A percentile compares a stretch with the other conserved stretches of the same genome.
Conservation (phyloP, 2,329 filamentous ascomycete genomes). For the Pestalotiopsis sp. region DNA sequence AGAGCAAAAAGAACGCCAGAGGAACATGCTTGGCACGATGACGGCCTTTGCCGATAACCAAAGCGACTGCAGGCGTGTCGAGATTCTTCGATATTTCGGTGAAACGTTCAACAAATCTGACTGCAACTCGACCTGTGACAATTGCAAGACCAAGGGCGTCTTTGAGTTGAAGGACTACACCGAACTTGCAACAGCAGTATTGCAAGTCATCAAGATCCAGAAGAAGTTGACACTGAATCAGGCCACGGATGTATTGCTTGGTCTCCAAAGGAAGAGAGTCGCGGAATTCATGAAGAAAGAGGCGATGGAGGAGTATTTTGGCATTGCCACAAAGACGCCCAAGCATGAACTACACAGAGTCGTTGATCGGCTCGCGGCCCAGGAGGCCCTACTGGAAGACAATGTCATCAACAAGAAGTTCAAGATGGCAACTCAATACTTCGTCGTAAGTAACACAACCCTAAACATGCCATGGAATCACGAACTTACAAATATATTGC, state of each 20-base stretch:
- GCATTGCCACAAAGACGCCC: conserved; percentile 69
- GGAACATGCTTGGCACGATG: conserved; percentile 82
- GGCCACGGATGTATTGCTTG: conserved; percentile 82
- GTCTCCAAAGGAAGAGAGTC: conserved; percentile 59
- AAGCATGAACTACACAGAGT: conserved; percentile 80
- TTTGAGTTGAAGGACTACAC: conserved; percentile 81
- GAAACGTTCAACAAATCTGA: conserved; percentile 74
- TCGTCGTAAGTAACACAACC: conserved; percentile 52
- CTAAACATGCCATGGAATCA: too few relatives aligned
- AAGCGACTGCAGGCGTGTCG: conserved; percentile 82
- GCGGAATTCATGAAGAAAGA: conserved; percentile 40
- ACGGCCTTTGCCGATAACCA: conserved; percentile 88
- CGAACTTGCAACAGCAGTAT: conserved; percentile 68
- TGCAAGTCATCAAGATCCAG: conserved; percentile 67
- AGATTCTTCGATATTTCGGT: conserved; percentile 92
- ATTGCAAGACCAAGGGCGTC: conserved; percentile 73
- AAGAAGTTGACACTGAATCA: conserved; percentile 72
- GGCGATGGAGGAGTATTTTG: conserved; percentile 60
- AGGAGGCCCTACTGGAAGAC: conserved; percentile 73
- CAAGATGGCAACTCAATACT: conserved; percentile 75
- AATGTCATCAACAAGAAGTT: conserved; percentile 62
- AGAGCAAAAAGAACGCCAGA: conserved; percentile 83
- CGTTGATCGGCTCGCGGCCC: conserved; percentile 74
- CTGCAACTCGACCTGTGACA: conserved; percentile 82
- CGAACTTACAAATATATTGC: neutral